Evolutionary conservation across 1,284 basidiomycete genomes (phyloP).

Genomic region (Sporisorium iseilematis-ciliati): DNA sequence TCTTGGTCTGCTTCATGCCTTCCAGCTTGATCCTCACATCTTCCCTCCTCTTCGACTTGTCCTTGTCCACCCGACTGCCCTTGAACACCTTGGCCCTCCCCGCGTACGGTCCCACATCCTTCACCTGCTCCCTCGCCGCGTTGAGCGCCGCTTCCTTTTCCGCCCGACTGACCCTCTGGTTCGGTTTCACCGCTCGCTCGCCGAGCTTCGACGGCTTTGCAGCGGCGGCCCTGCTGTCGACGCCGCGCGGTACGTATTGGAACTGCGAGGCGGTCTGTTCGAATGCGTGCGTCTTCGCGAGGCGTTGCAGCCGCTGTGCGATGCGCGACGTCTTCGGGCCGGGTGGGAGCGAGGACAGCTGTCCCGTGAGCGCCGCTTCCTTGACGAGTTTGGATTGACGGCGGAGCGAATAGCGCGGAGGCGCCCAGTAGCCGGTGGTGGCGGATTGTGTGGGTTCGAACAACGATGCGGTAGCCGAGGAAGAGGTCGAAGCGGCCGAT

Average conservation of each 20-base stretch:
- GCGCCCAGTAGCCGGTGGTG: constrained; percentile 49
- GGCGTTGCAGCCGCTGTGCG: constrained; percentile 24
- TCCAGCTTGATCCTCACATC: constrained; percentile 33
- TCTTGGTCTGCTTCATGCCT: constrained; percentile 43
- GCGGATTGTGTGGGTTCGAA: constrained; percentile 31
- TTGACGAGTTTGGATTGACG: constrained; percentile 54
- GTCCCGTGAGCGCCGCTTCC: constrained; percentile 28
- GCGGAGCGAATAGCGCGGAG: constrained; percentile 50
- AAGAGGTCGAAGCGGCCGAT: neutral
- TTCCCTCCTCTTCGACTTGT: constrained; percentile 15
- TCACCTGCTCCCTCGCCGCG: constrained; percentile 25
- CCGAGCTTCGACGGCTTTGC: constrained; percentile 8
- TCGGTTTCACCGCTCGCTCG: constrained; percentile 17
- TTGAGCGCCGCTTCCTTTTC: constrained; percentile 29
- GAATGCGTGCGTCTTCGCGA: constrained; percentile 27
- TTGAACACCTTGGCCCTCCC: constrained; percentile 59
- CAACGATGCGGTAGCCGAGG: constrained; percentile 14
- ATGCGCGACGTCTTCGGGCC: constrained; percentile 35
- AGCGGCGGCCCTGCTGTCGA: neutral
- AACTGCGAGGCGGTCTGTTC: constrained; percentile 23
- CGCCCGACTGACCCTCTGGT: constrained; percentile 7
- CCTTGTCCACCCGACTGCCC: constrained; percentile 51
- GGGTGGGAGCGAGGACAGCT: constrained; percentile 24
- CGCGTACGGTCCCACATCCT: constrained; percentile 49
- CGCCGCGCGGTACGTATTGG: constrained; percentile 19